phyloP scores from a whole-genome alignment of 257 asterid species.

The Solanum medicagineum region DNA sequence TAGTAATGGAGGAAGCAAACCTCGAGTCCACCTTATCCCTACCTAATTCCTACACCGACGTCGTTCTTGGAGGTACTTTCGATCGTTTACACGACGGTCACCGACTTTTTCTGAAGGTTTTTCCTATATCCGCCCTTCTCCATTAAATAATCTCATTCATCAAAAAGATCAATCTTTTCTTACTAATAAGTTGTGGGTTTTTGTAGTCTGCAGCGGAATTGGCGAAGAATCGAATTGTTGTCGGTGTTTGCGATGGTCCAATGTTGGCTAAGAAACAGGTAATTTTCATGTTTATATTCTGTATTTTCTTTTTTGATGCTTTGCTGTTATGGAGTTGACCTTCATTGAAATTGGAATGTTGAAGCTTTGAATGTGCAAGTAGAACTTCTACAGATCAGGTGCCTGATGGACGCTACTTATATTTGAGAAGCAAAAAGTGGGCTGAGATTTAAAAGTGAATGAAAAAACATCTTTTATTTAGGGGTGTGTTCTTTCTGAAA shows the following conservation, averaged over 20 bases:
- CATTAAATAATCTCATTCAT: background rate
- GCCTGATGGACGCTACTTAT: background rate
- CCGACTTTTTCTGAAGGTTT: conserved; percentile 80
- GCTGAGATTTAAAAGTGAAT: background rate
- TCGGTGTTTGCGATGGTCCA: conserved; percentile 89
- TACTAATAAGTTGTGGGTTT: background rate
- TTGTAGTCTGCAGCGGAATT: conserved; percentile 54
- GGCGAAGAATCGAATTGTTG: conserved; percentile 59
- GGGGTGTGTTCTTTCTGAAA: too few species aligned
- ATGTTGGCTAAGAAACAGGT: conserved; percentile 82
- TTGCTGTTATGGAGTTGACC: background rate
- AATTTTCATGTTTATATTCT: background rate
- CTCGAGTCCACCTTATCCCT: conserved; percentile 20
- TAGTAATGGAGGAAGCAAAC: conserved; percentile 16
- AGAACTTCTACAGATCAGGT: background rate
- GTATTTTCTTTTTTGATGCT: background rate
- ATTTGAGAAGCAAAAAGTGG: background rate
- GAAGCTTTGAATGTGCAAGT: background rate
- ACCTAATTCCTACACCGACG: conserved; percentile 53
- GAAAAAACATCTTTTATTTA: background rate
- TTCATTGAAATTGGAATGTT: background rate
- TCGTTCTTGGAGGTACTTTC: conserved; percentile 93
- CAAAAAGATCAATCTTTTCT: background rate
- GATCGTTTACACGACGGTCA: conserved; percentile 95
- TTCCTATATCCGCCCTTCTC: background rate